Base-by-base conservation (phyloP, 2,329 filamentous ascomycete species). In the Calcarisporium arbuscula region DNA sequence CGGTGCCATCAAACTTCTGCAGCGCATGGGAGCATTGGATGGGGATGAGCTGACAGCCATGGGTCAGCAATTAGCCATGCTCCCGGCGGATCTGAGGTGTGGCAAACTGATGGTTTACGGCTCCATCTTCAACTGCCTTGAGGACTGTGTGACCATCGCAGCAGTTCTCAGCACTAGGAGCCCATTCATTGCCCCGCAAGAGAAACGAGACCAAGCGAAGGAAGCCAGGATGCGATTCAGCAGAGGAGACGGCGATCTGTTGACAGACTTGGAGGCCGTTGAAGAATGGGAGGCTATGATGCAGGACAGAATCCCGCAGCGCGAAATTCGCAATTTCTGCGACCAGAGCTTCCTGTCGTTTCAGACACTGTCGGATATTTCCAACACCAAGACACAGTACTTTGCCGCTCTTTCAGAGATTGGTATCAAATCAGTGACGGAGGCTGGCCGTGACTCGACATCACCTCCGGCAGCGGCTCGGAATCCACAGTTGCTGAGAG, bases 21-120 rank as follows among this genome's bases (percentile, higher is more conserved):
- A 76, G 10, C 75, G 88, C 8, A 94, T 98, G 71, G 92, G 92
- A 19, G 90, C 89, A 1, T 69, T 96, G 11, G 85, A 92, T 47
- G 85, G 85, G 28, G 78, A 86, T 38, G 83, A 87, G 49, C 71
- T 98, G 26, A 96, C 92, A 0, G 88, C 89, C 4, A 78, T 98
- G 30, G 92, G 92, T 25, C 80, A 84, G 34, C 92, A 96, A 62
- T 70, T 98, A n/a, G 84, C 89, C 14, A 86, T 94, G 77, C 88
- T 98, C 32, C 92, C 92, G 2, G 86, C 90, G 1, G 92, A 98
- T 53, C 70, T 98, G 30, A 80, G 90, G 19, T 94, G 88, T 56
- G 87, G 85, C 29, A 98, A 98, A 60, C 72, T 98, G 21, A 87
- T 98, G 72, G 85, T 98, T 4, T 95, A 94, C 52, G 92, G 92